Evolutionary conservation across 768 basidiomycete genomes (phyloP), one percentile per base, ranked within the genome.

Genomic region (Rhizopogon vesiculosus): DNA sequence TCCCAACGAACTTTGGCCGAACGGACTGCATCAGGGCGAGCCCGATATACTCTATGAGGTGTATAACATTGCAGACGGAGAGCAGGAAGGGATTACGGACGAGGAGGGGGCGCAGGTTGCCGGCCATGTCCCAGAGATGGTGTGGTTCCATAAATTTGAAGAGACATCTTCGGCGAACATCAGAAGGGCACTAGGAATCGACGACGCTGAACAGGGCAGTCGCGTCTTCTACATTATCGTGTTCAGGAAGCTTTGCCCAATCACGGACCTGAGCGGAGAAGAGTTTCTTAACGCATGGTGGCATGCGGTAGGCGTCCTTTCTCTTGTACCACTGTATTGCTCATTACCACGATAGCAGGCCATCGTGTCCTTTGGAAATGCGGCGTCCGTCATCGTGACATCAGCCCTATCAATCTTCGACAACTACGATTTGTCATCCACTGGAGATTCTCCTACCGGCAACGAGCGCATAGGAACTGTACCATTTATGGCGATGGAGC

Each of bases 191-290:
- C 31, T 33, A 33, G 9, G 9, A 9, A 33, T 33, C 31, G 9
- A 9, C 1, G 31, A 33, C 31, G 7, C 8, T 9, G 9, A 9
- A 13, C 50, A 0, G 22, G 50, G 50, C 7, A 40, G 38, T 42
- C 45, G 72, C 57, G 18, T 53, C 28, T 12, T 54, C 31, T 50
- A 31, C 10, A 50, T 59, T 44, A 45, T 44, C 28, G 42, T 56
- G 9, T 39, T 44, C 15, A 42, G 41, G 18, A n/a, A 39, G 15
- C 51, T 59, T 28, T 38, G 19, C 28, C 44, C 55, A 5, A 31
- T 59, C n/a, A 18, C 25, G 1, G 50, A 51, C 2, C 39, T 59
- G 16, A 48, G n/a, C 29, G 15, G 12, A 4, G 2, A 19, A 15
- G 51, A 59, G 9, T 19, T 45, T 29, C 31, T 43, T 15, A 39